phyloP scores from a whole-genome alignment of 352 stramenopile genomes.

The Pythium oligandrum region DNA sequence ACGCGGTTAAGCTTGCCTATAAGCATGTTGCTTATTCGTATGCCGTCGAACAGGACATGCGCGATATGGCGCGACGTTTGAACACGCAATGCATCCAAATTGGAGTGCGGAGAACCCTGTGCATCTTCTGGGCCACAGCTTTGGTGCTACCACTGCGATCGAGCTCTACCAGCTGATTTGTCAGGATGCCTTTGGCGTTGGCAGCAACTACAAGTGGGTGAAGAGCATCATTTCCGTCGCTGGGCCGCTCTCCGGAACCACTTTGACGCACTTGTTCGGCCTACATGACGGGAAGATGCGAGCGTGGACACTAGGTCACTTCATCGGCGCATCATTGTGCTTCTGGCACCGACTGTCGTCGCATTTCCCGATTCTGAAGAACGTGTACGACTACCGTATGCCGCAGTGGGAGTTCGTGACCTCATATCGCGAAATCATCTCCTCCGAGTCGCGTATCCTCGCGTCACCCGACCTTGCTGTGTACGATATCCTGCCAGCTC shows the following conservation, averaged over 20 bases:
- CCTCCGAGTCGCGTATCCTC: constrained; percentile 28
- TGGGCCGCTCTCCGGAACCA: constrained; percentile 50
- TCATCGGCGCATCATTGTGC: constrained; percentile 29
- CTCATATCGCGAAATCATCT: constrained; percentile 29
- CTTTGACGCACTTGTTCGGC: constrained; percentile 43
- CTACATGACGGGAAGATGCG: constrained; percentile 32
- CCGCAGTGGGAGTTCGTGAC: constrained; percentile 36
- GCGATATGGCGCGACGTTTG: constrained; percentile 41
- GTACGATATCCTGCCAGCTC: constrained; percentile 42
- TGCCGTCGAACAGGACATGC: constrained; percentile 19
- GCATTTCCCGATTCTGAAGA: constrained; percentile 35
- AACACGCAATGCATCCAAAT: constrained; percentile 20
- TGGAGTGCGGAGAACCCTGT: constrained; percentile 52
- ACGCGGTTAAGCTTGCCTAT: background rate
- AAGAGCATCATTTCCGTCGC: constrained; percentile 56
- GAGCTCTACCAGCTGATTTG: constrained; percentile 71
- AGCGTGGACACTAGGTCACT: constrained; percentile 27
- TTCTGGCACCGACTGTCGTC: constrained; percentile 37
- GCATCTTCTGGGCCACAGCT: constrained; percentile 59
- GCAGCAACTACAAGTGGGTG: constrained; percentile 48
- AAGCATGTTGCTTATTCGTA: background rate
- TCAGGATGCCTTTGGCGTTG: constrained; percentile 48
- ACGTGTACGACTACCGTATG: constrained; percentile 49
- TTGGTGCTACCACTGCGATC: constrained; percentile 56
- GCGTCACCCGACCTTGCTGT: constrained; percentile 37